Evolutionary conservation across 2,329 filamentous ascomycete species (phyloP), one percentile per base, ranked within the genome.

Genomic region (Penicillium thymicola): DNA sequence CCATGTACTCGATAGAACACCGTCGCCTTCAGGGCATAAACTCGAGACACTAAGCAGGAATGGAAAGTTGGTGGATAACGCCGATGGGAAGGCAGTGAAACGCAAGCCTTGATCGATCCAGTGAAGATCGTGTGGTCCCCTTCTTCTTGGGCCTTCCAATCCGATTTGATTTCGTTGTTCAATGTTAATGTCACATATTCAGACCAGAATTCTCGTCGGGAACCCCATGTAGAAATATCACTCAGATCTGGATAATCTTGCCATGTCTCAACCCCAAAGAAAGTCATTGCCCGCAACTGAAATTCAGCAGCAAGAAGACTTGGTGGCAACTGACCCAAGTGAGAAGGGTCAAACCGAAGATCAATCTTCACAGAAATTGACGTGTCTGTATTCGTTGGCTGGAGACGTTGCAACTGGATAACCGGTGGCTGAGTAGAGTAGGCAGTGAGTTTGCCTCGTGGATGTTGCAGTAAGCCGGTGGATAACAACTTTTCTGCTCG

Each of bases 31-130:
- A 65, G 2, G 1, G 59, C 38, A 44, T 64, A 66, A 9, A 38
- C 49, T 10, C 61, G 55, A 9, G 61, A 63, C 10, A 62, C 42
- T 5, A 64, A 60, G 42, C 61, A 66, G 2, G 59, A 64, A 36
- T 60, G 51, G 14, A 60, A 64, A 10, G 52, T 63, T 5, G 57
- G 52, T 4, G 59, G 50, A 27, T 58, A 59, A 7, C 10, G 21
- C 8, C 37, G 40, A 32, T 38, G 11, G 3, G 21, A 18, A 2
- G 57, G 50, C 8, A 64, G 28, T 27, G 38, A 44, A 25, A 59
- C 21, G 4, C 34, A 38, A 16, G 53, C 14, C 7, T 58, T 42
- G 25, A 57, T 2, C 5, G 46, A 43, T 21, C 58, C n/a, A 11
- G 43, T 57, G 18, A 57, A 60, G 3, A 34, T 23, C 18, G 37